Conservation (phyloP, 768 basidiomycete genomes). For the Leccinum disarticulatum region DNA sequence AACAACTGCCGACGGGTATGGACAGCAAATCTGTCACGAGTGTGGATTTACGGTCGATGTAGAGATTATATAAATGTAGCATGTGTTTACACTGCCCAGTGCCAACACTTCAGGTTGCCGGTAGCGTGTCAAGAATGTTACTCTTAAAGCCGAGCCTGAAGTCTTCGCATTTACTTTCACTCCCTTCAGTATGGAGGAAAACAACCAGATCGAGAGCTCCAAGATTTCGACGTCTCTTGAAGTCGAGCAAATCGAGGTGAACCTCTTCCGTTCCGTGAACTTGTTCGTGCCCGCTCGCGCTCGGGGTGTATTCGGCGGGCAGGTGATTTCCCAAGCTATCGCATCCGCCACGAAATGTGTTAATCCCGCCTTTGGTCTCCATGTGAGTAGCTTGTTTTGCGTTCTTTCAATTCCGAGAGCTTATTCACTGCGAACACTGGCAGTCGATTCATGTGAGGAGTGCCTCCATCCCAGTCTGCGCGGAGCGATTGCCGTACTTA, state of each 20-base stretch:
- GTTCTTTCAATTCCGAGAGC: not conserved
- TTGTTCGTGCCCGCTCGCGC: conserved; percentile 60
- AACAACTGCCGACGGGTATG: conserved; percentile 50
- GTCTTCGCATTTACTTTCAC: not conserved
- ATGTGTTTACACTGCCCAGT: not conserved
- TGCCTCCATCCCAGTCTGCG: not conserved
- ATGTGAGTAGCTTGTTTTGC: conserved; percentile 52
- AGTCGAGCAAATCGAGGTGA: conserved; percentile 74
- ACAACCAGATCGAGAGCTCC: conserved; percentile 58
- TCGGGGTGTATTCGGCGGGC: conserved; percentile 84
- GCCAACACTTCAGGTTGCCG: not conserved
- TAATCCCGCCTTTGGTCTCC: conserved; percentile 58
- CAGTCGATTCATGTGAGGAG: conserved; percentile 70
- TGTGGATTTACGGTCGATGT: conserved; percentile 93
- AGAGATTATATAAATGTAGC: conserved; percentile 61
- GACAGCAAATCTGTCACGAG: conserved; percentile 75
- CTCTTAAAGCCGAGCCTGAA: not conserved
- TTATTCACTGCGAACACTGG: not conserved
- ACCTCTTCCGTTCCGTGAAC: conserved; percentile 76
- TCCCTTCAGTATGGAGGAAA: conserved; percentile 29
- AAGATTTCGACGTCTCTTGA: conserved; percentile 74
- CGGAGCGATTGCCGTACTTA: conserved; percentile 5
- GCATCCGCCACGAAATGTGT: conserved; percentile 80
- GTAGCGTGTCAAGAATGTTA: not conserved
- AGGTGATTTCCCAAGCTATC: conserved; percentile 86